A percentile compares a stretch with the other conserved stretches of the same genome.
Conservation (phyloP, 805 yeast genomes). For the Candida golubevii region DNA sequence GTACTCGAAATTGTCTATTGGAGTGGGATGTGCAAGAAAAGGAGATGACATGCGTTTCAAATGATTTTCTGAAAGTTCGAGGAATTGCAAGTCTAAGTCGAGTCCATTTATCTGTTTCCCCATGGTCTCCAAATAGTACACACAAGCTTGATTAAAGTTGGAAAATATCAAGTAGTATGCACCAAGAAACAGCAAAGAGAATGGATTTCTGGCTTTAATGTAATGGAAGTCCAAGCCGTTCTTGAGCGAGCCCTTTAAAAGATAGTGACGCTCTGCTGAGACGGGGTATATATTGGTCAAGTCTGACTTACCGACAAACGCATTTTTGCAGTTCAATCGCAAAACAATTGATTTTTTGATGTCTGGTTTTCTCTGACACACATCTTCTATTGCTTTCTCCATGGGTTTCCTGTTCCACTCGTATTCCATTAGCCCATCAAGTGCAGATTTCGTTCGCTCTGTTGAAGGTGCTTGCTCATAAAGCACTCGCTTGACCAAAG, state of each 20-base stretch:
- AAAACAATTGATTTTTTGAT: slow-evolving; percentile 28
- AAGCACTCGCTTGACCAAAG: slow-evolving; percentile 24
- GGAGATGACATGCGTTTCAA: slow-evolving; percentile 31
- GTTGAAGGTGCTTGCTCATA: slow-evolving; percentile 19
- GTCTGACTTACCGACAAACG: slow-evolving; percentile 36
- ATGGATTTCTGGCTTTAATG: slow-evolving; percentile 47
- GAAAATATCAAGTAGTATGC: slow-evolving; percentile 53
- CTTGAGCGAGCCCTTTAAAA: slow-evolving; percentile 18
- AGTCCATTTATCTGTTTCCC: slow-evolving; percentile 50
- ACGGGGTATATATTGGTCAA: slow-evolving; percentile 37
- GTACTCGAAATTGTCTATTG: slow-evolving; percentile 4
- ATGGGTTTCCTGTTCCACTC: slow-evolving; percentile 31
- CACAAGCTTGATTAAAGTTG: slow-evolving; percentile 44
- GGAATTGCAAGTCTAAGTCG: slow-evolving; percentile 44
- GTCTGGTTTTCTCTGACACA: slow-evolving; percentile 11
- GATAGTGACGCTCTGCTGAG: slow-evolving; percentile 26
- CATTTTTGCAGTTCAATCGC: slow-evolving; percentile 33
- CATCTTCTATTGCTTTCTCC: slow-evolving; percentile 22
- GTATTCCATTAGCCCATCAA: slow-evolving; percentile 27
- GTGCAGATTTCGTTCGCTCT: slow-evolving; percentile 16
- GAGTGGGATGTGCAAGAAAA: slow-evolving; percentile 10
- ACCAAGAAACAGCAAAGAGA: slow-evolving; percentile 40
- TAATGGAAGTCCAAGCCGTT: slow-evolving; percentile 35
- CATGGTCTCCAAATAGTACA: slow-evolving; percentile 47
- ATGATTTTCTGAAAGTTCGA: slow-evolving; percentile 23